Evolutionary conservation across 768 basidiomycete genomes (phyloP).

Genomic region (Boletus rex-veris): DNA sequence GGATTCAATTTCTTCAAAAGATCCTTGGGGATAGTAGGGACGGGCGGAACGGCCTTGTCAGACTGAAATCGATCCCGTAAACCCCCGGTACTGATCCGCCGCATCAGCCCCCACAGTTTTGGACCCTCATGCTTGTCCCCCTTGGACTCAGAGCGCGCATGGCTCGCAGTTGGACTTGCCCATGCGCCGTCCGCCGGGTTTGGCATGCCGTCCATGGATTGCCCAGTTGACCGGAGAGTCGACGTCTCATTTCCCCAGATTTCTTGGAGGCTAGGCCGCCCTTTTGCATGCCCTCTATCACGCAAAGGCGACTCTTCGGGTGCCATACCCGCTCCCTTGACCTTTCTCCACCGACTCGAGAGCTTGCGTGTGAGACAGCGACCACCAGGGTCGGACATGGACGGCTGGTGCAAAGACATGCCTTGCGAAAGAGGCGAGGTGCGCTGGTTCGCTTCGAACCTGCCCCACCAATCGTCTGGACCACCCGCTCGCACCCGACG

Average conservation of each 20-base stretch:
- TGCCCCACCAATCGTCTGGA: constrained; percentile 34
- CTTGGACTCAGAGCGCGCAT: constrained; percentile 13
- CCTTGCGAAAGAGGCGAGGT: background rate
- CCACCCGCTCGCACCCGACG: constrained; percentile 44
- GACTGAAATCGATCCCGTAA: constrained; percentile 48
- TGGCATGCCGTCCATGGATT: constrained; percentile 18
- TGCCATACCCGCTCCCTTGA: constrained; percentile 5
- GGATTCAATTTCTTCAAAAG: constrained; percentile 17
- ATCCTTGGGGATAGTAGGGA: constrained; percentile 56
- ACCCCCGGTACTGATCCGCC: constrained; percentile 62
- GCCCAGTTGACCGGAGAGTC: constrained; percentile 4
- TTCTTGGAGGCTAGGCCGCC: constrained; percentile 37
- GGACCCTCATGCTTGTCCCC: constrained; percentile 30
- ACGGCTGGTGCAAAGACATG: constrained; percentile 1
- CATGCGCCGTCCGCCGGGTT: constrained; percentile 6
- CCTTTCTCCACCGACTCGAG: constrained; percentile 34
- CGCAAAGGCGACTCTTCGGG: constrained; percentile 28
- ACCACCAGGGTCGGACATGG: constrained; percentile 11
- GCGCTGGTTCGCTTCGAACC: constrained; percentile 2
- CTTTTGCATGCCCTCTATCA: constrained; percentile 13
- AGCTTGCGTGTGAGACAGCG: constrained; percentile 35
- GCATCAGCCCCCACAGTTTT: constrained; percentile 67
- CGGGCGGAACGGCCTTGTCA: constrained; percentile 44
- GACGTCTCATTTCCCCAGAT: constrained; percentile 9
- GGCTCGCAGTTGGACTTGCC: constrained; percentile 12